Percentiles rank a stretch among this genome's conserved stretches.
Conservation (phyloP, 257 asterid genomes). For the Ehretia macrophylla region DNA sequence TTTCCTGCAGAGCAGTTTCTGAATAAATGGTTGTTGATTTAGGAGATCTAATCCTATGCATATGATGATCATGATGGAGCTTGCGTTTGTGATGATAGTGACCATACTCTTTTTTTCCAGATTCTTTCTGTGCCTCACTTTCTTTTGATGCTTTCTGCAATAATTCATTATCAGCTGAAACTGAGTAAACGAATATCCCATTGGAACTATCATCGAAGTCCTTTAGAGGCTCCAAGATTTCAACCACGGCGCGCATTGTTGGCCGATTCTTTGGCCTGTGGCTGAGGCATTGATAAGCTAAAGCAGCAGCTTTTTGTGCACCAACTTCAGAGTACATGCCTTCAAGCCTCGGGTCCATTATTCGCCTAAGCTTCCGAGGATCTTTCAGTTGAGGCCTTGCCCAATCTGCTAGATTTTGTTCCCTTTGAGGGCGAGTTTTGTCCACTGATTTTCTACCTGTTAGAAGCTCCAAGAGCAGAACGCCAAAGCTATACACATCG, state of each 20-base stretch:
- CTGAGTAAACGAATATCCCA: conserved; percentile 67
- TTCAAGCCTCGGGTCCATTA: conserved; percentile 82
- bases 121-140: conserved; percentile 6
- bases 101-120: conserved; percentile 17
- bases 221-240: conserved; percentile 44
- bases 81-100: conserved; percentile 32
- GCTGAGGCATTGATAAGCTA: conserved; percentile 79
- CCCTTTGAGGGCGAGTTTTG: conserved; percentile 62
- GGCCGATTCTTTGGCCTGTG: conserved; percentile 74
- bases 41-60: conserved; percentile 14
- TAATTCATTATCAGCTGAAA: conserved; percentile 24
- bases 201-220: conserved; percentile 33
- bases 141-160: conserved; percentile 10
- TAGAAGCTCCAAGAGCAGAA: conserved; percentile 64
- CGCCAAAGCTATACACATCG: conserved; percentile 89
- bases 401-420: conserved; percentile 75
- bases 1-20: conserved; percentile 25
- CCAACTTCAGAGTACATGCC: conserved; percentile 70
- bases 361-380: conserved; percentile 55
- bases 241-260: conserved; percentile 47
- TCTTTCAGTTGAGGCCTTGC: conserved; percentile 61
- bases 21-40: conserved; percentile 39
- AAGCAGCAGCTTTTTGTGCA: conserved; percentile 52
- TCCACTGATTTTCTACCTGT: conserved; percentile 76
- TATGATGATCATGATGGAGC: conserved; percentile 20